Evolutionary conservation across 768 basidiomycete genomes (phyloP).

Genomic region (Tylopilus felleus): DNA sequence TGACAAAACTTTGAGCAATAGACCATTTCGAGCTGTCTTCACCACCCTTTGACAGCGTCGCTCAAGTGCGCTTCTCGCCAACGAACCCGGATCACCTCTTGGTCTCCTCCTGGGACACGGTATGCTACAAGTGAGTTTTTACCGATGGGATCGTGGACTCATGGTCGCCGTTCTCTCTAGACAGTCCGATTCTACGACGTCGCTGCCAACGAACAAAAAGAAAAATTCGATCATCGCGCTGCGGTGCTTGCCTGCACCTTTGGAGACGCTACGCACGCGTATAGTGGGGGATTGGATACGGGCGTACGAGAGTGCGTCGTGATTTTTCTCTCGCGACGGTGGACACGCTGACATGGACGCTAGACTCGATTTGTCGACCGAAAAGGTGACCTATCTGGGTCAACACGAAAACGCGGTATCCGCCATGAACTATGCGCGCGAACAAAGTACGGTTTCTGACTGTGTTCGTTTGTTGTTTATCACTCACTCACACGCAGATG

Average conservation of each 20-base stretch:
- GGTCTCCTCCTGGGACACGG: constrained; percentile 89
- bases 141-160: constrained; percentile 20
- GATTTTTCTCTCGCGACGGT: neutral
- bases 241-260: constrained; percentile 86
- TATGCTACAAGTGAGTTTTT: constrained; percentile 23
- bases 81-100: constrained; percentile 74
- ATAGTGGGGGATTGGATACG: constrained; percentile 85
- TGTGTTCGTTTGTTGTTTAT: neutral
- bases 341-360: neutral
- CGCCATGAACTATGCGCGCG: constrained; percentile 64
- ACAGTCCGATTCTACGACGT: constrained; percentile 57
- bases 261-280: constrained; percentile 60
- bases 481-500: constrained; percentile 40
- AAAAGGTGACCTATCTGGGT: constrained; percentile 71
- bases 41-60: constrained; percentile 84
- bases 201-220: constrained; percentile 57
- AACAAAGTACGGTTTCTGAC: constrained; percentile 40
- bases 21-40: constrained; percentile 49
- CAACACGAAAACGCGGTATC: constrained; percentile 81
- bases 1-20: constrained; percentile 4
- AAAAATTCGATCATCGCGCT: constrained; percentile 86
- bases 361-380: constrained; percentile 70
- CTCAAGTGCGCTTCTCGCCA: constrained; percentile 78
- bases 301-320: constrained; percentile 66
- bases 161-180: constrained; percentile 39